Base-by-base conservation (phyloP, 257 asterid genomes). In the Nicotiana knightiana region DNA sequence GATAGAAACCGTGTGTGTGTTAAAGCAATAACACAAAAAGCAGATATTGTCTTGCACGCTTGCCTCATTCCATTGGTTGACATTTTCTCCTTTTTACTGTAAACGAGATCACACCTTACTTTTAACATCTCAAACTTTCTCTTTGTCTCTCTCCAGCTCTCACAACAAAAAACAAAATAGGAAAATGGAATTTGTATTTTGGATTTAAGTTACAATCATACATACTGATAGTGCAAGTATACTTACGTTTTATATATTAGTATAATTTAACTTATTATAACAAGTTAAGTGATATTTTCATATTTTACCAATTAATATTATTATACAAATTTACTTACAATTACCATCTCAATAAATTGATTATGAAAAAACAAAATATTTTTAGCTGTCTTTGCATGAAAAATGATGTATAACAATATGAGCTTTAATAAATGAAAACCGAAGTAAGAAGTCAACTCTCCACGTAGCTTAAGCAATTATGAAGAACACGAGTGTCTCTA, bases 31-130 rank as follows among this genome's bases (percentile, higher is more conserved):
- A 33, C 87, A 85, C 57, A 67, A 48, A 32, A 11, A 7, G 26
- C 85, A 85, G 85, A 57, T 71, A 71, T 82, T 78, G 46, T 81
- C 76, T 85, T 58, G 81, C 87, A 85, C 87, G 87, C 87, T 78
- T 1, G 43, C 81, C 83, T 16, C 11, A n/a, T 77, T 17, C 33
- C 37, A 81, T 77, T 81, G 84, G 84, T 61, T 6, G 32, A 32
- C 61, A 61, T 35, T 51, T n/a, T 30, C 24, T 5, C 37, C 33
- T 71, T 39, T 71, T 43, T 21, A 71, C 58, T 71, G 24, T 3
- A 4, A 3, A 11, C 5, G 6, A 10, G n/a, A 11, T 43, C 33
- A 24, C 37, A 1, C 54, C 46, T 13, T 21, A 46, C 37, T 71
- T 21, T 71, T 71, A 1, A 43, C 78, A 4, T 32, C 21, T 13